These are phyloP conservation scores for Nannizziopsis barbatae DNA, from an alignment of 2,329 filamentous ascomycete species.

Conservation along the genomic window DNA sequence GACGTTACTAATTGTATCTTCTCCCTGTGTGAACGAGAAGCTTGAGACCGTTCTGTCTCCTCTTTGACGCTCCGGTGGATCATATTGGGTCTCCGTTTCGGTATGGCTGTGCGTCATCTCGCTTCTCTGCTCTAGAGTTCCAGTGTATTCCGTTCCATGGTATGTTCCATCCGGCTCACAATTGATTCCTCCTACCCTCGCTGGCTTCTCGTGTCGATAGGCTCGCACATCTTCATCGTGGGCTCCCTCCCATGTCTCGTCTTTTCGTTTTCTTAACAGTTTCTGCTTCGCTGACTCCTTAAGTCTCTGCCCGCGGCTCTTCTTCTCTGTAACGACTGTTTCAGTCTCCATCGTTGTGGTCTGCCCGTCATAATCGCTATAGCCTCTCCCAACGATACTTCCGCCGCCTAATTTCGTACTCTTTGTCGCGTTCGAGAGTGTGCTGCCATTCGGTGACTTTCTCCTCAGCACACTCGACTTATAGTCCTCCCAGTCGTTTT, in stretches of 20 bases:
- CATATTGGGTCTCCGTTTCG: slow-evolving; percentile 31
- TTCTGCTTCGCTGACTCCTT: slow-evolving; percentile 37
- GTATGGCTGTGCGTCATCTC: slow-evolving; percentile 30
- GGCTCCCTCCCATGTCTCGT: slow-evolving; percentile 45
- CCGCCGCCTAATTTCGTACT: slow-evolving; percentile 79
- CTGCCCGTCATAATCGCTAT: slow-evolving; percentile 52
- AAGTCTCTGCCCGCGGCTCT: slow-evolving; percentile 16
- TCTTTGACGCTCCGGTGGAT: slow-evolving; percentile 28
- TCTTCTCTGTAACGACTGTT: slow-evolving; percentile 38
- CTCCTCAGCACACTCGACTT: slow-evolving; percentile 85
- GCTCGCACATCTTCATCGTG: slow-evolving; percentile 60
- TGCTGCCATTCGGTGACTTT: slow-evolving; percentile 77
- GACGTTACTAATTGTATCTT: slow-evolving; percentile 30
- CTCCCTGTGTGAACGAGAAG: slow-evolving; percentile 43
- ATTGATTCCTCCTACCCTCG: slow-evolving; percentile 82
- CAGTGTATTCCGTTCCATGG: slow-evolving; percentile 62
- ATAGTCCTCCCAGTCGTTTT: slow-evolving; percentile 96
- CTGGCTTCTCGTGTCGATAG: slow-evolving; percentile 78
- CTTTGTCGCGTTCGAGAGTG: slow-evolving; percentile 69
- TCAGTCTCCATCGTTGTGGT: slow-evolving; percentile 36
- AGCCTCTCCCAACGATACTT: slow-evolving; percentile 52
- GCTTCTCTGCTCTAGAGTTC: slow-evolving; percentile 49
- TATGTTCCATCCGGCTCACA: slow-evolving; percentile 69
- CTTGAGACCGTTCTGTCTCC: slow-evolving; percentile 19
- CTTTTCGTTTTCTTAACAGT: slow-evolving; percentile 23